phyloP scores from a whole-genome alignment of 176 grass and related monocot genomes.

The Carex littledalei region DNA sequence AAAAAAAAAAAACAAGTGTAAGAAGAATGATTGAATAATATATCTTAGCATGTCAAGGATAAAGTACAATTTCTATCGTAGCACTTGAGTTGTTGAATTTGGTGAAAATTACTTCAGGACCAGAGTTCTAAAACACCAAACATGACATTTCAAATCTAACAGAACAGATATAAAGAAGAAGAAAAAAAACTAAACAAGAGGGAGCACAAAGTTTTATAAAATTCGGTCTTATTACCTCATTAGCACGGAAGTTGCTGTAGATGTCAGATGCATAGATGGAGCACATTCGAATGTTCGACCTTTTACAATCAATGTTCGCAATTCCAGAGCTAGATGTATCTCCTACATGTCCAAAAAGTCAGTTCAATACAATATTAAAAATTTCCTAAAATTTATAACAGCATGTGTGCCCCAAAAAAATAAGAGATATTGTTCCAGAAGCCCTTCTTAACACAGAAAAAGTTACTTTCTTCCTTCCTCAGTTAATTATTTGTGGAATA shows the following conservation, averaged over 20 bases:
- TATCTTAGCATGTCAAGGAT: not conserved
- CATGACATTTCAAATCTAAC: not conserved
- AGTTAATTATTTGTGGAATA: not conserved
- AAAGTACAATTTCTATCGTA: not conserved
- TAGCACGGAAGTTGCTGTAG: constrained; percentile 16
- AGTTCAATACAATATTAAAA: not conserved
- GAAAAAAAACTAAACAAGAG: not conserved
- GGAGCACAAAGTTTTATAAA: not conserved
- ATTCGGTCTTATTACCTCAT: not conserved
- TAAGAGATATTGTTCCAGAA: not conserved
- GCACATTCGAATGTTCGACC: constrained; percentile 14
- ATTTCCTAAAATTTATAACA: not conserved
- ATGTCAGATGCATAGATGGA: constrained; percentile 20
- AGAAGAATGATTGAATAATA: not conserved
- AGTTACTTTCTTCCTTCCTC: not conserved
- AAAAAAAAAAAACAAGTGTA: not conserved
- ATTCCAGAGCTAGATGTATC: constrained; percentile 2
- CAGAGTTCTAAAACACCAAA: not conserved
- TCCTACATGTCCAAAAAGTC: not conserved
- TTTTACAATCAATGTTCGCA: constrained; percentile 16
- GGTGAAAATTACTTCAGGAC: not conserved
- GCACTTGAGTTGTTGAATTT: not conserved
- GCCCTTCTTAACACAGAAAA: not conserved
- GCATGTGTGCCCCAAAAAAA: not conserved
- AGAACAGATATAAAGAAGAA: not conserved